These are phyloP conservation scores for Pichia ethanolica DNA, from an alignment of 805 yeast species.

Conservation along the genomic window DNA sequence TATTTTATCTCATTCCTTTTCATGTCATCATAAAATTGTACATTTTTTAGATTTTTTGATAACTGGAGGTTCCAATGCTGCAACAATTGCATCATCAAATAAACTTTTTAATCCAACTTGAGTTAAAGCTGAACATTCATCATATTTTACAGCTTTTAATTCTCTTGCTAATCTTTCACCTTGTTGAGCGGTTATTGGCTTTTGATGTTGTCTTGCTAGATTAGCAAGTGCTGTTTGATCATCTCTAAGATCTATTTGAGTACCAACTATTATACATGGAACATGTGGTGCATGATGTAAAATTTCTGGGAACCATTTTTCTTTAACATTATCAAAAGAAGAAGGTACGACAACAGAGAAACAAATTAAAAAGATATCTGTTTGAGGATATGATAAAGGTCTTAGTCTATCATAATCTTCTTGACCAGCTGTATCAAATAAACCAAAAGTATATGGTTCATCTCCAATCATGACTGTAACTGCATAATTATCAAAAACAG, in stretches of 20 bases:
- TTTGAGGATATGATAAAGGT: conserved; percentile 93
- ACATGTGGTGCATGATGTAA: conserved; percentile 94
- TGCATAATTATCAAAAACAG: conserved; percentile 95
- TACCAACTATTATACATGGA: conserved; percentile 94
- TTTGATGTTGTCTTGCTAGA: conserved; percentile 81
- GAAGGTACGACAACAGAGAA: conserved; percentile 97
- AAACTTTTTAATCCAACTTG: conserved; percentile 95
- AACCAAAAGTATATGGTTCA: conserved; percentile 95
- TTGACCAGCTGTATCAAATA: conserved; percentile 98
- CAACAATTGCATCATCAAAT: conserved; percentile 98
- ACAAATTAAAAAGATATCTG: conserved; percentile 93
- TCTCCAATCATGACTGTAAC: conserved; percentile 96
- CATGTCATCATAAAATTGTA: conserved; percentile 50
- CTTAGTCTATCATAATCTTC: conserved; percentile 97
- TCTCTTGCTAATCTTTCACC: conserved; percentile 94
- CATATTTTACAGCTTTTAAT: conserved; percentile 90
- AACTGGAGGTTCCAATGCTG: conserved; percentile 95
- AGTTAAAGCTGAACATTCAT: conserved; percentile 95
- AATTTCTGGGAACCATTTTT: conserved; percentile 98
- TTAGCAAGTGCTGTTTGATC: conserved; percentile 88
- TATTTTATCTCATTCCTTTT: too few relatives aligned
- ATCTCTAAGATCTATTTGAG: conserved; percentile 90
- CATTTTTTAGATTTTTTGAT: conserved; percentile 77
- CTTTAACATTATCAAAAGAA: conserved; percentile 93
- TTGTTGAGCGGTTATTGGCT: conserved; percentile 76